Evolutionary conservation across 1,139 yeast species (phyloP).

Genomic region (Eremothecium cymbalariae): DNA sequence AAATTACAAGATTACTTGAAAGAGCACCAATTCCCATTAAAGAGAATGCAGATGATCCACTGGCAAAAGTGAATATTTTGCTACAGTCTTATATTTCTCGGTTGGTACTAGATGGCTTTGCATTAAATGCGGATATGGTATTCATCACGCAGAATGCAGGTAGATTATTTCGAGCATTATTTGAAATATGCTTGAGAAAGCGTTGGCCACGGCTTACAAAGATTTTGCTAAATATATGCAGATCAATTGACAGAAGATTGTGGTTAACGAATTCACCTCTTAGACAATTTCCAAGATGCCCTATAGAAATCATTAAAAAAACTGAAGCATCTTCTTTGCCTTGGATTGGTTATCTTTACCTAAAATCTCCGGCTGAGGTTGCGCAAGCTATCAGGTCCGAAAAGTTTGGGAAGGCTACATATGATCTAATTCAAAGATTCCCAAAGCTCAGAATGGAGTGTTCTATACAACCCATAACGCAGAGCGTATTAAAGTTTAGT

Average conservation of each 20-base stretch:
- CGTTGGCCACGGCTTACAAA: constrained; percentile 66
- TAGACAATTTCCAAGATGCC: constrained; percentile 67
- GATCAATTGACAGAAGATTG: constrained; percentile 70
- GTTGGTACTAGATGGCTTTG: constrained; percentile 74
- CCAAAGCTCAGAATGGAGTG: constrained; percentile 58
- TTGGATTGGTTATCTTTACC: constrained; percentile 61
- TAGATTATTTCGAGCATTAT: constrained; percentile 75
- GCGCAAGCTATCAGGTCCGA: constrained; percentile 76
- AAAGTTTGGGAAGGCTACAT: constrained; percentile 54
- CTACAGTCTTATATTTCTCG: constrained; percentile 80
- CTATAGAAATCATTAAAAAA: constrained; percentile 58
- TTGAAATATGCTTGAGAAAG: constrained; percentile 64
- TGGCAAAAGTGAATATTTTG: constrained; percentile 72
- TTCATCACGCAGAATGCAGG: constrained; percentile 93
- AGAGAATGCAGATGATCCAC: constrained; percentile 61
- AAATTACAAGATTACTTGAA: constrained; percentile 59
- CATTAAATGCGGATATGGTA: constrained; percentile 87
- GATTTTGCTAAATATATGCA: constrained; percentile 54
- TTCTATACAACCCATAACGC: constrained; percentile 68
- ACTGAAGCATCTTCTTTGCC: constrained; percentile 80
- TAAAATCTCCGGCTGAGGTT: constrained; percentile 56
- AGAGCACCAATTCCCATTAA: constrained; percentile 81
- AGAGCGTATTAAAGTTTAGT: constrained; percentile 55
- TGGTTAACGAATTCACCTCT: constrained; percentile 87
- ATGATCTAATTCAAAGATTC: constrained; percentile 57